Percentiles rank a stretch among this genome's conserved stretches.
Conservation (phyloP, 176 grass and related monocot genomes). For the Oryza longistaminata region DNA sequence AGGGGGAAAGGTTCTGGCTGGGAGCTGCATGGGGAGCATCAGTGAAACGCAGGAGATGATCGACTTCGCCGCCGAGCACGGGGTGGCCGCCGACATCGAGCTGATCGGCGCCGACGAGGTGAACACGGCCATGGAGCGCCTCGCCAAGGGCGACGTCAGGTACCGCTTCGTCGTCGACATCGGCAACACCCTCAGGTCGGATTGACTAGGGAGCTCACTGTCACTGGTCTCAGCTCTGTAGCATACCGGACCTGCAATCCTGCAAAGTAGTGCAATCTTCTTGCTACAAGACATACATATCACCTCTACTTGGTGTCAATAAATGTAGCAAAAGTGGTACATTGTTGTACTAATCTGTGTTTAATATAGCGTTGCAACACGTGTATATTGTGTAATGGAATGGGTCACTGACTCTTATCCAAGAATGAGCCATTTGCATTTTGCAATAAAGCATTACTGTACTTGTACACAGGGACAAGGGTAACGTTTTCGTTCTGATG, state of each 20-base stretch:
- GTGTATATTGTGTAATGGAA: slow-evolving; percentile 13
- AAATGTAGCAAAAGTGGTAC: slow-evolving; percentile 7
- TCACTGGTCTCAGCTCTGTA: slow-evolving; percentile 30
- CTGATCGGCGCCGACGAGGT: slow-evolving; percentile 39
- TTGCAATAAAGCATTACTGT: background rate
- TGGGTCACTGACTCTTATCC: too few relatives aligned
- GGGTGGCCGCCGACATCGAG: slow-evolving; percentile 46
- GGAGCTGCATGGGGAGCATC: slow-evolving; percentile 62
- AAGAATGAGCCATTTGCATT: background rate
- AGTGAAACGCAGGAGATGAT: slow-evolving; percentile 68
- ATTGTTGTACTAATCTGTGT: background rate
- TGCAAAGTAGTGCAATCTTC: background rate
- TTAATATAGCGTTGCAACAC: background rate
- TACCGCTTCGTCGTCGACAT: slow-evolving; percentile 78
- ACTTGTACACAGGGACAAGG: slow-evolving; percentile 4
- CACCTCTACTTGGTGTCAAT: background rate
- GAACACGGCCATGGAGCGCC: slow-evolving; percentile 49
- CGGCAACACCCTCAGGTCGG: slow-evolving; percentile 43
- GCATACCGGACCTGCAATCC: background rate
- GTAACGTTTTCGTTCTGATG: background rate
- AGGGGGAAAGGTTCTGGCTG: slow-evolving; percentile 52
- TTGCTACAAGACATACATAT: background rate
- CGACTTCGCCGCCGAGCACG: slow-evolving; percentile 51
- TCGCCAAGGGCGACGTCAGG: slow-evolving; percentile 56
- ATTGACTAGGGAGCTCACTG: slow-evolving; percentile 12